Percentiles rank a stretch among this genome's conserved stretches.
These are phyloP conservation scores for Globisporangium radiosum DNA, from an alignment of 352 stramenopile species.

Conservation along the genomic window DNA sequence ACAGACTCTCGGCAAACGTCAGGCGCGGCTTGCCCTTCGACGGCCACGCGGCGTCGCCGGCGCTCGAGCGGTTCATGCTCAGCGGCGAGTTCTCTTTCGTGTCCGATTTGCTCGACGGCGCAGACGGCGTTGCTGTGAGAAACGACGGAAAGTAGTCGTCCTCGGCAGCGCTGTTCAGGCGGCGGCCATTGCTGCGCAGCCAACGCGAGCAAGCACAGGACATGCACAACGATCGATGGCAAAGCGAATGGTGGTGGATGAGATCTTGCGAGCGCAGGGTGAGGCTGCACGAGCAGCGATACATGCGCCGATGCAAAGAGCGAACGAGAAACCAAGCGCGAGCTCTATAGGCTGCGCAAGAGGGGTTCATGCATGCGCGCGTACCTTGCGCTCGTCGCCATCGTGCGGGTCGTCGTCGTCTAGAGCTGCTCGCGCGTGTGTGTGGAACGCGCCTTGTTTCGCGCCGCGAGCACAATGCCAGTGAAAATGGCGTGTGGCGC, in stretches of 20 bases:
- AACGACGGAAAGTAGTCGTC: constrained; percentile 77
- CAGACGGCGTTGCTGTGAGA: constrained; percentile 46
- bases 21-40: constrained; percentile 31
- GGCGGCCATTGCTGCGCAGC: constrained; percentile 7
- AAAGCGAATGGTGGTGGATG: background rate
- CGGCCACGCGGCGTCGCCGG: constrained; percentile 19
- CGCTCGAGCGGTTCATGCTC: constrained; percentile 15
- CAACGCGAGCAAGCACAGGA: background rate
- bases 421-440: too few relatives aligned
- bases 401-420: too few relatives aligned
- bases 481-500: too few relatives aligned
- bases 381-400: too few relatives aligned
- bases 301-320: too few relatives aligned
- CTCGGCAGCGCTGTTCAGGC: constrained; percentile 28
- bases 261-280: background rate
- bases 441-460: too few relatives aligned
- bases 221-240: too few relatives aligned
- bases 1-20: constrained; percentile 64
- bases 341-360: too few relatives aligned
- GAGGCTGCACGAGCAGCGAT: too few relatives aligned
- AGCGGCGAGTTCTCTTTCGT: constrained; percentile 47
- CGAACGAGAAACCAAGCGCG: too few relatives aligned
- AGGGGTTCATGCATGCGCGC: too few relatives aligned
- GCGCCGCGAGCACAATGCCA: too few relatives aligned
- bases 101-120: constrained; percentile 29